These are phyloP conservation scores for Meredithiella fracta DNA, from an alignment of 2,329 filamentous ascomycete genomes.

Conservation along the genomic window DNA sequence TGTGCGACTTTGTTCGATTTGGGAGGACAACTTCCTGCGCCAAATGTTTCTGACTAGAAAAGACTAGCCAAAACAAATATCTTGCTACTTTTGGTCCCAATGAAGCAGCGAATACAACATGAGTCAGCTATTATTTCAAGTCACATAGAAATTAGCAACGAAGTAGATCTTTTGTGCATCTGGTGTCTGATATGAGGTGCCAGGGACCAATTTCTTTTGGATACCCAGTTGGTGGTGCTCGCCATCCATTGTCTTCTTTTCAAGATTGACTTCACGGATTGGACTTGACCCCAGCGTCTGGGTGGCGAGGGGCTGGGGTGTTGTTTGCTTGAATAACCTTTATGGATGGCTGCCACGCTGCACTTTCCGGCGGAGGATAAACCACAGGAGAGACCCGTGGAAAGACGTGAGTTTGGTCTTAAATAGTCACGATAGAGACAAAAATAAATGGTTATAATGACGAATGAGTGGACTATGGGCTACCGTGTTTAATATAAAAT, in stretches of 20 bases:
- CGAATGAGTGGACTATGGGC: background rate
- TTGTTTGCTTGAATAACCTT: background rate
- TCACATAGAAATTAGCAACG: background rate
- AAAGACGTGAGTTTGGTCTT: too few species aligned
- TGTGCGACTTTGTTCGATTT: background rate
- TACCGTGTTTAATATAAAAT: background rate
- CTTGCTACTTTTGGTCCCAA: background rate
- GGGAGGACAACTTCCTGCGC: background rate
- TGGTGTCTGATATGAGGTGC: background rate
- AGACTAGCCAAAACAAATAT: too few species aligned
- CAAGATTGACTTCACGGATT: background rate
- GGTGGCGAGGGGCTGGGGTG: background rate
- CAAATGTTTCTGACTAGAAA: background rate
- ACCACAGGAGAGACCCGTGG: background rate
- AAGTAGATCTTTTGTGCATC: background rate
- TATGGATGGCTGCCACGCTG: conserved; percentile 1
- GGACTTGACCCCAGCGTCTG: background rate
- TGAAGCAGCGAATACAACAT: background rate
- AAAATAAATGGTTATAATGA: background rate
- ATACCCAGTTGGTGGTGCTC: background rate
- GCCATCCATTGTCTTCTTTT: background rate
- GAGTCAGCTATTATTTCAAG: background rate
- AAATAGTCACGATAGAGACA: background rate
- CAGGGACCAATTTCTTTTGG: background rate
- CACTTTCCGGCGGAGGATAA: background rate